phyloP scores from a whole-genome alignment of 2,329 filamentous ascomycete species.

The Colletotrichum siamense region DNA sequence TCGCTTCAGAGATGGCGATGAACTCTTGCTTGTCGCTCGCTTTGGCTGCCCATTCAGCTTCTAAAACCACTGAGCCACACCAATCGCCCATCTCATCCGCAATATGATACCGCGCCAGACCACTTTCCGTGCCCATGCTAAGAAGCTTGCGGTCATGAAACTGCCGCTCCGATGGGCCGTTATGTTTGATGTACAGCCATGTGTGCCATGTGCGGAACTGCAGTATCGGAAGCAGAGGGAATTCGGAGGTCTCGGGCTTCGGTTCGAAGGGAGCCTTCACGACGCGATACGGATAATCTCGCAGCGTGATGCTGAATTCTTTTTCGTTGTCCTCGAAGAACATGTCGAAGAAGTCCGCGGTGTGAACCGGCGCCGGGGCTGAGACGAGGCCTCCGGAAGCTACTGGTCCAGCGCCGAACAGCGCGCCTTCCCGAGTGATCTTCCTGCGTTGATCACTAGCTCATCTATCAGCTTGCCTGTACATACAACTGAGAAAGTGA shows the following conservation, averaged over 20 bases:
- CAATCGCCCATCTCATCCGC: slow-evolving; percentile 32
- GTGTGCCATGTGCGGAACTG: slow-evolving; percentile 37
- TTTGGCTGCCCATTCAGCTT: slow-evolving; percentile 24
- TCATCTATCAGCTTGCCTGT: neutral
- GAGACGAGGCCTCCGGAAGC: neutral
- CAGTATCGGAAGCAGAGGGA: slow-evolving; percentile 26
- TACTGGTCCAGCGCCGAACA: neutral
- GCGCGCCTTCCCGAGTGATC: neutral
- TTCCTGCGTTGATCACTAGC: neutral
- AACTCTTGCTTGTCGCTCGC: slow-evolving; percentile 25
- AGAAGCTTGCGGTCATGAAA: neutral
- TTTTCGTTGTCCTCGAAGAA: neutral
- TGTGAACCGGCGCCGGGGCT: neutral
- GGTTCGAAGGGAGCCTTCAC: neutral
- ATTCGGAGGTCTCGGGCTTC: neutral
- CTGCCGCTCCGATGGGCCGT: neutral
- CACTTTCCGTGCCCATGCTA: neutral
- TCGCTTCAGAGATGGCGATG: slow-evolving; percentile 39
- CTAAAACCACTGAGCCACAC: slow-evolving; percentile 35
- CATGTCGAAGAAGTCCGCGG: neutral
- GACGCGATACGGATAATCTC: slow-evolving; percentile 6
- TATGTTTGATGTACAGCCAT: slow-evolving; percentile 19
- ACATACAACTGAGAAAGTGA: neutral
- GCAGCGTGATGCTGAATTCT: slow-evolving; percentile 3
- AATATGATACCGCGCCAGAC: slow-evolving; percentile 30